Evolutionary conservation across 2,329 filamentous ascomycete species (phyloP).

Genomic region (Ophiostoma perfectum): DNA sequence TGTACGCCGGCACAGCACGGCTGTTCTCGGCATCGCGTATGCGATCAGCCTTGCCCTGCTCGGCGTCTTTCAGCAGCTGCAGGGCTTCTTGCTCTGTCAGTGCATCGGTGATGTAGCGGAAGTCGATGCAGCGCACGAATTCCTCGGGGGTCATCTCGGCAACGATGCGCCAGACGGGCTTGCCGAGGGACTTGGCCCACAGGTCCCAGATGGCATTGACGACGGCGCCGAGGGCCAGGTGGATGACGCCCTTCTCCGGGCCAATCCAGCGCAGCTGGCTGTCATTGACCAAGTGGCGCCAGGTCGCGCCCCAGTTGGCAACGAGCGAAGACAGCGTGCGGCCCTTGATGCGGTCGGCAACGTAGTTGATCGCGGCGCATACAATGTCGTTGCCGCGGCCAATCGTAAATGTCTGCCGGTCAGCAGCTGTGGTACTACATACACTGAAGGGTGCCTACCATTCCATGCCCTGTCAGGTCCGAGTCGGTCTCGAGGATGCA

Average conservation of each 20-base stretch:
- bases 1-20: slow-evolving; percentile 81
- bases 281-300: slow-evolving; percentile 87
- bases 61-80: slow-evolving; percentile 59
- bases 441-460: slow-evolving; percentile 46
- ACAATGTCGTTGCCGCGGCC: slow-evolving; percentile 90
- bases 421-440: neutral
- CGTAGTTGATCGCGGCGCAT: slow-evolving; percentile 73
- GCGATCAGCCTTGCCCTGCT: slow-evolving; percentile 63
- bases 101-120: slow-evolving; percentile 92
- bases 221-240: slow-evolving; percentile 81
- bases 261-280: slow-evolving; percentile 90
- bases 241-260: slow-evolving; percentile 89
- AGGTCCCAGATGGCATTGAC: slow-evolving; percentile 93
- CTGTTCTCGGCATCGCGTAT: slow-evolving; percentile 67
- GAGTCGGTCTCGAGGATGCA: slow-evolving; percentile 83
- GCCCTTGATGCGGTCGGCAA: slow-evolving; percentile 69
- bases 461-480: slow-evolving; percentile 65
- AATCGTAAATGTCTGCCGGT: slow-evolving; percentile 65
- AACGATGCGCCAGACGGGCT: slow-evolving; percentile 87
- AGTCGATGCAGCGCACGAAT: slow-evolving; percentile 83
- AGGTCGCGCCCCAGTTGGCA: slow-evolving; percentile 77
- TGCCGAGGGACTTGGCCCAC: slow-evolving; percentile 81
- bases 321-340: slow-evolving; percentile 73
- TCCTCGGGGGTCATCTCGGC: slow-evolving; percentile 86
- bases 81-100: slow-evolving; percentile 80